Evolutionary conservation across 2,329 filamentous ascomycete species (phyloP).

Genomic region (Didymella keratinophila): DNA sequence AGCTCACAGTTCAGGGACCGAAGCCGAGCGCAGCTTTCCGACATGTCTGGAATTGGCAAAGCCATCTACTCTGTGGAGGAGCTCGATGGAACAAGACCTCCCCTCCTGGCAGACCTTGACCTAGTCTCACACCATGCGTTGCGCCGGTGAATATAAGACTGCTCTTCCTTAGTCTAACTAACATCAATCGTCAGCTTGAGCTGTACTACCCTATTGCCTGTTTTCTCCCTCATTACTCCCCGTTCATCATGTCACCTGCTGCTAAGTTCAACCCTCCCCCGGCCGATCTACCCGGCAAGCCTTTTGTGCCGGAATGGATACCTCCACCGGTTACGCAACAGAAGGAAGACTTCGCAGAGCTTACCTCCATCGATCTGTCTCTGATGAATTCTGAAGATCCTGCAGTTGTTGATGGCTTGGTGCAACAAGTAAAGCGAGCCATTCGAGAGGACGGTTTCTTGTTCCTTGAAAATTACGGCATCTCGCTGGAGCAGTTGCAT

Average conservation of each 20-base stretch:
- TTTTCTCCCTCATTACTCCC: not conserved
- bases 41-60: not conserved
- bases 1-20: not conserved
- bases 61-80: slow-evolving; percentile 4
- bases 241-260: slow-evolving; percentile 26
- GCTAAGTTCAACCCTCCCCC: slow-evolving; percentile 32
- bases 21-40: not conserved
- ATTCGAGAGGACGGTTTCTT: slow-evolving; percentile 48
- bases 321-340: slow-evolving; percentile 58
- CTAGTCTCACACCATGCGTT: not conserved
- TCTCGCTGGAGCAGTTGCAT: slow-evolving; percentile 58
- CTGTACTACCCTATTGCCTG: not conserved
- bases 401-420: slow-evolving; percentile 53
- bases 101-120: not conserved
- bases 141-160: slow-evolving; percentile 9
- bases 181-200: not conserved
- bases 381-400: slow-evolving; percentile 44
- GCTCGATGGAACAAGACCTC: slow-evolving; percentile 4
- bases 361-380: slow-evolving; percentile 45
- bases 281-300: slow-evolving; percentile 33
- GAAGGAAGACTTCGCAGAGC: slow-evolving; percentile 52
- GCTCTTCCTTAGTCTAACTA: not conserved
- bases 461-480: slow-evolving; percentile 61
- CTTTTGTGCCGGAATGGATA: slow-evolving; percentile 32
- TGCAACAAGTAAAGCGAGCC: slow-evolving; percentile 50